Percentiles rank a stretch among this genome's conserved stretches.
Conservation (phyloP, 1,139 yeast genomes). For the Suhomyces terraborum region DNA sequence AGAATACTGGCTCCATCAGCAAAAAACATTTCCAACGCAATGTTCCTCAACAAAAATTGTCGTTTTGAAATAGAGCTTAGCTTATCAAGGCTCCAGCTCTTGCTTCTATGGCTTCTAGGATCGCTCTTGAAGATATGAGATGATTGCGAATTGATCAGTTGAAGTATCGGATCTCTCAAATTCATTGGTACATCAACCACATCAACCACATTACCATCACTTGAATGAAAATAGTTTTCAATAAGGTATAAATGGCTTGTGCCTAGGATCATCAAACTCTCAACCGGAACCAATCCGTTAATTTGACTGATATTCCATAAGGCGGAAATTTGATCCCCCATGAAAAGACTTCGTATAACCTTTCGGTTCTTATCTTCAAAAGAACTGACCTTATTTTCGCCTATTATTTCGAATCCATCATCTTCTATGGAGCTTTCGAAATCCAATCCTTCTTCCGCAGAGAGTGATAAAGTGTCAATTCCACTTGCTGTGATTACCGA, state of each 20-base stretch:
- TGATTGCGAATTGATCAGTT: slow-evolving; percentile 50
- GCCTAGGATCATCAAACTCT: slow-evolving; percentile 73
- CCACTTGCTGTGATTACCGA: slow-evolving; percentile 18
- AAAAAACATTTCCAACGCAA: slow-evolving; percentile 76
- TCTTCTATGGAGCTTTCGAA: slow-evolving; percentile 22
- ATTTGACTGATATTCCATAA: slow-evolving; percentile 78
- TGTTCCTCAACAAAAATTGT: slow-evolving; percentile 73
- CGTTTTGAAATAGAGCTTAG: slow-evolving; percentile 68
- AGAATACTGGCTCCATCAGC: slow-evolving; percentile 69
- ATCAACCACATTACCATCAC: slow-evolving; percentile 64
- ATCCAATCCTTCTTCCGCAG: slow-evolving; percentile 19
- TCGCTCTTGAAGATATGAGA: slow-evolving; percentile 23
- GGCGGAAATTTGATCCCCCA: slow-evolving; percentile 69
- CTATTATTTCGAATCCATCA: slow-evolving; percentile 48
- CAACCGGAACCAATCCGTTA: slow-evolving; percentile 70
- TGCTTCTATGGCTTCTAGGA: slow-evolving; percentile 44
- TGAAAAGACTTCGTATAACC: slow-evolving; percentile 64
- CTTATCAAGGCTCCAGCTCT: slow-evolving; percentile 57
- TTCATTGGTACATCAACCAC: slow-evolving; percentile 63
- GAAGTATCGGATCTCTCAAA: slow-evolving; percentile 66
- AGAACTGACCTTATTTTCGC: slow-evolving; percentile 31
- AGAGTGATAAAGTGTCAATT: slow-evolving; percentile 31
- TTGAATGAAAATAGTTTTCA: slow-evolving; percentile 64
- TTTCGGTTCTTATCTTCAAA: slow-evolving; percentile 73
- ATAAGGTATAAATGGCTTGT: slow-evolving; percentile 62